Evolutionary conservation across 768 basidiomycete genomes (phyloP).

Genomic region (Dentipellis fragilis): DNA sequence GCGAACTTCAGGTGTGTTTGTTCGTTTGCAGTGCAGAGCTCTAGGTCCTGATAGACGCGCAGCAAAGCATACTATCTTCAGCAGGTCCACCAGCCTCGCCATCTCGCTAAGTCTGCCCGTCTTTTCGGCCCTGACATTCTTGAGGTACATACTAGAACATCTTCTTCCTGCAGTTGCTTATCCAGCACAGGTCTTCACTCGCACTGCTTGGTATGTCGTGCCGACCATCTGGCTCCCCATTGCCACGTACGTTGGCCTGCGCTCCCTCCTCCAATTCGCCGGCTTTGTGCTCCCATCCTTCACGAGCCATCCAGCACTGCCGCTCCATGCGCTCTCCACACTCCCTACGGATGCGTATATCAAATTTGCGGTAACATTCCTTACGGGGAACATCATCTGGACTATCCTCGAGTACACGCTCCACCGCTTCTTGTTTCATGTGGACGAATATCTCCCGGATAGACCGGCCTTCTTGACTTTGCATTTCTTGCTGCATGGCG

Average conservation of each 20-base stretch:
- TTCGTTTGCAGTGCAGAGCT: not conserved
- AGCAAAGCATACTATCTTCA: constrained; percentile 93
- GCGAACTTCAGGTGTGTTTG: constrained; percentile 67
- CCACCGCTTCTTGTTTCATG: constrained; percentile 96
- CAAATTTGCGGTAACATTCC: constrained; percentile 60
- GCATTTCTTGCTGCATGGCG: constrained; percentile 90
- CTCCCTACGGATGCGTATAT: constrained; percentile 41
- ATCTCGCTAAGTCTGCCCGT: constrained; percentile 72
- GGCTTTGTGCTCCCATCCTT: constrained; percentile 55
- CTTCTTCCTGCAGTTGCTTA: not conserved
- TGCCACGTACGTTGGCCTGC: constrained; percentile 63
- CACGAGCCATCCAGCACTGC: constrained; percentile 43
- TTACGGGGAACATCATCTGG: constrained; percentile 85
- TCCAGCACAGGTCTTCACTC: constrained; percentile 57
- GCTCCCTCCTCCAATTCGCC: constrained; percentile 73
- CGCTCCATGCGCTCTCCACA: constrained; percentile 35
- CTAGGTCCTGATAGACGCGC: not conserved
- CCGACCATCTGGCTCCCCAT: constrained; percentile 91
- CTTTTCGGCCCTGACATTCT: constrained; percentile 76
- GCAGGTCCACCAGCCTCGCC: constrained; percentile 95
- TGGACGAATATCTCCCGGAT: constrained; percentile 85
- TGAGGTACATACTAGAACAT: constrained; percentile 40
- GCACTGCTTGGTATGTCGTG: constrained; percentile 90
- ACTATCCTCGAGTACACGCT: constrained; percentile 87
- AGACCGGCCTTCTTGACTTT: constrained; percentile 65